Evolutionary conservation across 306 rosid species (phyloP).

Genomic region (Rubus idaeus): DNA sequence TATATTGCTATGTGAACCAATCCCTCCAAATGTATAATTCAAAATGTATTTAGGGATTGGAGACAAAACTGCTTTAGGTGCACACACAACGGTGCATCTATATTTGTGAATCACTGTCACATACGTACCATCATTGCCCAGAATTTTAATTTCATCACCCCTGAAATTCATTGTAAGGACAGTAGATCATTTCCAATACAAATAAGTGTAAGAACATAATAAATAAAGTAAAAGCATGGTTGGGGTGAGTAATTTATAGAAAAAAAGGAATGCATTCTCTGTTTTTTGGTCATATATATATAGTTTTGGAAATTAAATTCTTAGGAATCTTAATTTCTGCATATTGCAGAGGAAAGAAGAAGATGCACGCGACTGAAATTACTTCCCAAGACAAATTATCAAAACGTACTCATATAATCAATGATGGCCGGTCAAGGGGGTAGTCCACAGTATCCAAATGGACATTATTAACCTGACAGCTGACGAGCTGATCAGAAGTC

Average conservation of each 20-base stretch:
- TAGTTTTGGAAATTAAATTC: neutral
- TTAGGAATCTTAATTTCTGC: neutral
- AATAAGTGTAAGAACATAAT: no score
- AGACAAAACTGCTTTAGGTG: neutral
- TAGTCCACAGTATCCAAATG: neutral
- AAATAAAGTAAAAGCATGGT: no score
- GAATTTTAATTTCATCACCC: neutral
- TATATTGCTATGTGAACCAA: no score
- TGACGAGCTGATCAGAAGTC: neutral
- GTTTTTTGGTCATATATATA: no score
- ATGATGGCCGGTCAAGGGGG: neutral
- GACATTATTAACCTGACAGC: neutral
- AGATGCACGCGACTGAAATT: neutral
- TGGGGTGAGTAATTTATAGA: no score
- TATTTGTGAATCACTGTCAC: neutral
- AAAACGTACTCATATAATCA: neutral
- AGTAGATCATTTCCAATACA: no score
- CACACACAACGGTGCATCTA: slow-evolving; percentile 7
- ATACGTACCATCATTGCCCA: neutral
- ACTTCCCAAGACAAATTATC: neutral
- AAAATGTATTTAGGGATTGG: neutral
- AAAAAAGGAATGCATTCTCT: no score
- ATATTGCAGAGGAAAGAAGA: neutral
- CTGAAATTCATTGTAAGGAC: no score
- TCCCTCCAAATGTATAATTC: no score